Evolutionary conservation across 495 filamentous ascomycete species (phyloP).

Genomic region (Parmelia sp.): DNA sequence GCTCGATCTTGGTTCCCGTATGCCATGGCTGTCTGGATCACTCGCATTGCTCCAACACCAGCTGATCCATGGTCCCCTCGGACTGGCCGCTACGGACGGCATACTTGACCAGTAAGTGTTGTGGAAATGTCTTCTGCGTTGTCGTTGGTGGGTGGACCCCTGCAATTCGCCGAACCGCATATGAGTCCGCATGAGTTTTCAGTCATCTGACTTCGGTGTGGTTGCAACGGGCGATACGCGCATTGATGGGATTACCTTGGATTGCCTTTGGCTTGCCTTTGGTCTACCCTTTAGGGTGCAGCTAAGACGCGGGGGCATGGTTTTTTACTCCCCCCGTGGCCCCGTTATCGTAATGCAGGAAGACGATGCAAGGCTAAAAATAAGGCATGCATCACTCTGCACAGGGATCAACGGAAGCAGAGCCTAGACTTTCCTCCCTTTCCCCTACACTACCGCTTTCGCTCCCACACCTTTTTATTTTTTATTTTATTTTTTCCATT

Average conservation of each 20-base stretch:
- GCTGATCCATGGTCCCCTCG: slow-evolving; percentile 63
- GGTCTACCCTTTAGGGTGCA: slow-evolving; percentile 8
- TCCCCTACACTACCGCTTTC: background rate
- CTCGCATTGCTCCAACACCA: slow-evolving; percentile 67
- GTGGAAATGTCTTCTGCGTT: slow-evolving; percentile 26
- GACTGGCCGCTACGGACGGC: slow-evolving; percentile 65
- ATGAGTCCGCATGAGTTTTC: slow-evolving; percentile 47
- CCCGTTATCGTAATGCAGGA: slow-evolving; percentile 39
- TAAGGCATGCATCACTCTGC: background rate
- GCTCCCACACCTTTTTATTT: background rate
- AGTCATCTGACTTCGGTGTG: slow-evolving; percentile 60
- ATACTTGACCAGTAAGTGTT: slow-evolving; percentile 81
- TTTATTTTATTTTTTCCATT: background rate
- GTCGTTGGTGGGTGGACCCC: slow-evolving; percentile 26
- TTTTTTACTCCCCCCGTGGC: slow-evolving; percentile 31
- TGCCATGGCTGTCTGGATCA: slow-evolving; percentile 78
- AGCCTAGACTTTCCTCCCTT: background rate
- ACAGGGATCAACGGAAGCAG: background rate
- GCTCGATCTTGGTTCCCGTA: slow-evolving; percentile 63
- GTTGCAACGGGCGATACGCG: slow-evolving; percentile 20
- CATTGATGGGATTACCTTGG: background rate
- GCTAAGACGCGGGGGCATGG: slow-evolving; percentile 18
- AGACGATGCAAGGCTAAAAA: background rate
- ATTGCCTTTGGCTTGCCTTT: slow-evolving; percentile 4
- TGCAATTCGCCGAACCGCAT: slow-evolving; percentile 37